Evolutionary conservation across 306 rosid species (phyloP).

Genomic region (Fragaria nilgerrensis): DNA sequence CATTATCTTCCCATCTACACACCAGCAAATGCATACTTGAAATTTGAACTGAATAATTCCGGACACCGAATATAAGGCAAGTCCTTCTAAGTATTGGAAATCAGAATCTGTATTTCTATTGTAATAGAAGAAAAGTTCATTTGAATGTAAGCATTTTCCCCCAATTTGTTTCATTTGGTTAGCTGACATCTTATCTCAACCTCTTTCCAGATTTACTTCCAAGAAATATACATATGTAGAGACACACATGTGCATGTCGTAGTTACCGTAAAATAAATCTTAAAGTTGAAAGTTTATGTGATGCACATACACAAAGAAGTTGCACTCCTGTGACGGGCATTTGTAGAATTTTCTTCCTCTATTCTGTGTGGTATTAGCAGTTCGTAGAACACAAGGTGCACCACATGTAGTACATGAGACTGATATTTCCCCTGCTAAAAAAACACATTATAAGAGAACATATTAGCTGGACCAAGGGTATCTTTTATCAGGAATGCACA

Average conservation of each 20-base stretch:
- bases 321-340: constrained; percentile 78
- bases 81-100: not conserved
- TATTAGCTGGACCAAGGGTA: constrained; percentile 20
- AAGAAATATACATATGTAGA: not conserved
- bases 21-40: not conserved
- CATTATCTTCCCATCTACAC: constrained; percentile 87
- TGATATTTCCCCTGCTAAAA: constrained; percentile 61
- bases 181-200: not conserved
- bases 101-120: not conserved
- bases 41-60: not conserved
- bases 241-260: not conserved
- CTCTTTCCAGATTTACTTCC: not conserved
- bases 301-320: constrained; percentile 76
- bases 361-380: constrained; percentile 80
- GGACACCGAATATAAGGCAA: not conserved
- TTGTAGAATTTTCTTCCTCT: constrained; percentile 88
- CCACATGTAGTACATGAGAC: constrained; percentile 77
- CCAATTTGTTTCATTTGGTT: not conserved
- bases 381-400: constrained; percentile 59
- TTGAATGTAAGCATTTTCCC: not conserved
- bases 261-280: not conserved
- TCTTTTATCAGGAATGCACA: not conserved
- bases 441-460: constrained; percentile 19
- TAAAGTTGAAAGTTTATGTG: not conserved
- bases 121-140: not conserved